Conservation (phyloP, 306 rosid species). For the Vigna nakashimae region DNA sequence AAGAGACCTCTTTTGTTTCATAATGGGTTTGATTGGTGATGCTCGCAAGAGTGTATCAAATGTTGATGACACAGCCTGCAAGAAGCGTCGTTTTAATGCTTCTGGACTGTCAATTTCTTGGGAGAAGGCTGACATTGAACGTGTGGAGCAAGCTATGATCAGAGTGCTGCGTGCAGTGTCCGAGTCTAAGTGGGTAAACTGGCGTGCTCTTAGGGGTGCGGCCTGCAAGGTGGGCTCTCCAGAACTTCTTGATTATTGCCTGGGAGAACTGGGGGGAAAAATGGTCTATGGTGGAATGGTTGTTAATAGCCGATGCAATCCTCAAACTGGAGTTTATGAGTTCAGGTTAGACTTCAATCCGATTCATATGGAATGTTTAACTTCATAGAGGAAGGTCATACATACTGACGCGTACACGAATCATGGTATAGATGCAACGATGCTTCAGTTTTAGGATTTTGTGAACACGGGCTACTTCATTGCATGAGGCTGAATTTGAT, state of each 20-base stretch:
- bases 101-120: slow-evolving; percentile 61
- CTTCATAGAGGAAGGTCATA: slow-evolving; percentile 12
- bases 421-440: not conserved
- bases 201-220: slow-evolving; percentile 85
- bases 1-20: slow-evolving; percentile 76
- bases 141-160: slow-evolving; percentile 81
- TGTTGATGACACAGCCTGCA: slow-evolving; percentile 55
- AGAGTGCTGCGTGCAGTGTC: slow-evolving; percentile 94
- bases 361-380: slow-evolving; percentile 17
- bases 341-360: slow-evolving; percentile 68
- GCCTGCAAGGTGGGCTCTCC: slow-evolving; percentile 79
- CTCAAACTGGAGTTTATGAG: slow-evolving; percentile 68
- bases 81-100: slow-evolving; percentile 55
- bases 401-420: slow-evolving; percentile 5
- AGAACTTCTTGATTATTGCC: slow-evolving; percentile 85
- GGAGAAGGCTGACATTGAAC: slow-evolving; percentile 67
- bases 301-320: slow-evolving; percentile 74
- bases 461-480: not conserved
- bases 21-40: slow-evolving; percentile 69
- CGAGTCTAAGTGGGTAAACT: slow-evolving; percentile 81
- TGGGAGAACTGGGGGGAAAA: slow-evolving; percentile 84
- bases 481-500: slow-evolving; percentile 17
- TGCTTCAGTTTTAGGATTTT: slow-evolving; percentile 9
- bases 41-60: slow-evolving; percentile 61
- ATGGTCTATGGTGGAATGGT: slow-evolving; percentile 69